Evolutionary conservation across 2,329 filamentous ascomycete genomes (phyloP).

Genomic region (Talaromyces sp.): DNA sequence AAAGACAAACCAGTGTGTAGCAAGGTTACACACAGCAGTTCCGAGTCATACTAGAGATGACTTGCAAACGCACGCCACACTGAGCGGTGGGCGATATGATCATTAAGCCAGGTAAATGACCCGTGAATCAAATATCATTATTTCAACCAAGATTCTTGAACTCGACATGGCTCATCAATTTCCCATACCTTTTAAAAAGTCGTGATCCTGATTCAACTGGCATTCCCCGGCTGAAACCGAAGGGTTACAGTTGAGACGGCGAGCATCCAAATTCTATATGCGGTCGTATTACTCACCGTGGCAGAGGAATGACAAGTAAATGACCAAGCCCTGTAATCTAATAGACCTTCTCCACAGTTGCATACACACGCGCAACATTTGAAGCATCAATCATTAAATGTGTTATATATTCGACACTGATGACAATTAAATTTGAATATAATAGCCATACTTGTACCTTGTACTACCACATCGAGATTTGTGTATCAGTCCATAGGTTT

Average conservation of each 20-base stretch:
- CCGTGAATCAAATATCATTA: too few relatives aligned
- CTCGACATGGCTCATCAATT: too few relatives aligned
- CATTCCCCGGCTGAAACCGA: not conserved
- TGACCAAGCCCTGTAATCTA: too few relatives aligned
- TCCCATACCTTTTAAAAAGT: too few relatives aligned
- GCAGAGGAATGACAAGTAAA: too few relatives aligned
- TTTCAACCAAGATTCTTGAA: too few relatives aligned
- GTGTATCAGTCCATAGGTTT: not conserved
- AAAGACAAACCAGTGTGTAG: not conserved
- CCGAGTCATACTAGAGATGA: not conserved
- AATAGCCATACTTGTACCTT: not conserved
- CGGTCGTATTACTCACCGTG: not conserved
- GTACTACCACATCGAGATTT: not conserved
- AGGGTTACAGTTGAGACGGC: not conserved
- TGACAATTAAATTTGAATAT: not conserved
- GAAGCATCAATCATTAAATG: not conserved
- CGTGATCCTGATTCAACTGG: not conserved
- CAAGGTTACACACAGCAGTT: not conserved
- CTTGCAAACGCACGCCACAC: not conserved
- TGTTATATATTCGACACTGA: not conserved
- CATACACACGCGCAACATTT: not conserved
- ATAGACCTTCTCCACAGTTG: not conserved
- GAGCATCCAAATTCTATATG: too few relatives aligned
- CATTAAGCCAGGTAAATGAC: too few relatives aligned
- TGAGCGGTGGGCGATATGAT: too few relatives aligned